These are phyloP conservation scores for Sphagnum contortum DNA, from an alignment of 225 moss, liverwort and hornwort species.

Conservation along the genomic window DNA sequence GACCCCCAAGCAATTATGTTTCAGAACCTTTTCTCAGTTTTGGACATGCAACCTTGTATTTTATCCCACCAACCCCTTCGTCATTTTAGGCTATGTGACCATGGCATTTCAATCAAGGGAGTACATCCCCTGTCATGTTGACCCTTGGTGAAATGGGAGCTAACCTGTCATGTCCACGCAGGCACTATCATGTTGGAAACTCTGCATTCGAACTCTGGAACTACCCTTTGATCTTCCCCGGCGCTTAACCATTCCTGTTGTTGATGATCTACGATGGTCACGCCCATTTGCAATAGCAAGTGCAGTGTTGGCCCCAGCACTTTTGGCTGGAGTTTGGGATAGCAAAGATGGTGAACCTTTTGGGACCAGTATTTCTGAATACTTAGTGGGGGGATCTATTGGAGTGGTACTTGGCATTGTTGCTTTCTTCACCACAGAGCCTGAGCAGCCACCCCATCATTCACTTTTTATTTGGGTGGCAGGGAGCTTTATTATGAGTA, in stretches of 20 bases:
- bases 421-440: slow-evolving; percentile 26
- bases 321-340: slow-evolving; percentile 81
- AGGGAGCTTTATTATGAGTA: slow-evolving; percentile 91
- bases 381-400: slow-evolving; percentile 27
- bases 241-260: slow-evolving; percentile 79
- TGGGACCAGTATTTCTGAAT: slow-evolving; percentile 55
- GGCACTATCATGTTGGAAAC: slow-evolving; percentile 28
- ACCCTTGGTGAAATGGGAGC: not conserved
- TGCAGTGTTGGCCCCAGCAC: slow-evolving; percentile 55
- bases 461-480: slow-evolving; percentile 65
- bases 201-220: slow-evolving; percentile 32
- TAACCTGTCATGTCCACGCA: slow-evolving; percentile 7
- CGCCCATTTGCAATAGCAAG: slow-evolving; percentile 65
- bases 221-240: slow-evolving; percentile 70
- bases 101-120: too few species aligned
- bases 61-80: too few species aligned
- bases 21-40: not conserved
- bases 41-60: too few species aligned
- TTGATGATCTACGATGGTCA: slow-evolving; percentile 68
- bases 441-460: slow-evolving; percentile 50
- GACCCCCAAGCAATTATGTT: not conserved
- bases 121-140: too few species aligned
- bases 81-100: too few species aligned
- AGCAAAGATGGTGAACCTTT: slow-evolving; percentile 68
- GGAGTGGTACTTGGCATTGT: slow-evolving; percentile 46